phyloP scores from a whole-genome alignment of 2,329 filamentous ascomycete genomes.

The Monosporascus sp. region DNA sequence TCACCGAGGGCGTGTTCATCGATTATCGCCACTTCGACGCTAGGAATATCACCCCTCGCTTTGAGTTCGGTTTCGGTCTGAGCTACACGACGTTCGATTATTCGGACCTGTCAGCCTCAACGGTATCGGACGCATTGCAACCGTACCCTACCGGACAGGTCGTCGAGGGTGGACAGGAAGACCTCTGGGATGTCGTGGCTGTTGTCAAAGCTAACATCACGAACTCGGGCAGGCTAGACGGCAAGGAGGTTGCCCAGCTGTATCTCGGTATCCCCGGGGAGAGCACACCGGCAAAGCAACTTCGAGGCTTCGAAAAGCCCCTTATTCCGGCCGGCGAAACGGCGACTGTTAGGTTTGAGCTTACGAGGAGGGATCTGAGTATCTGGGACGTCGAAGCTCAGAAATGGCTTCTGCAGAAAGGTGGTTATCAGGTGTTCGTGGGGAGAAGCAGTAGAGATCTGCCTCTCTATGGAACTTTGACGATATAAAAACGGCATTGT shows the following conservation, averaged over 20 bases:
- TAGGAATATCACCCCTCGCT: conserved; percentile 22
- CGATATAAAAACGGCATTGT: conserved; percentile 14
- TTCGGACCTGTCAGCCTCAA: conserved; percentile 29
- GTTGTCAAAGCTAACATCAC: conserved; percentile 28
- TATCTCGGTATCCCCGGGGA: conserved; percentile 36
- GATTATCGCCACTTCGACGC: conserved; percentile 31
- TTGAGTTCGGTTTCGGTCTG: conserved; percentile 35
- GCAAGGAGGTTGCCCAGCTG: conserved; percentile 40
- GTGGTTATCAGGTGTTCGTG: conserved; percentile 34
- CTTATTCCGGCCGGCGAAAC: conserved; percentile 38
- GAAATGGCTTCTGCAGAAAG: conserved; percentile 48
- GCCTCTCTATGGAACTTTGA: conserved; percentile 29
- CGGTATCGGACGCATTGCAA: conserved; percentile 12
- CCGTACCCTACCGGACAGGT: conserved; percentile 30
- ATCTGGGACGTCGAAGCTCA: conserved; percentile 55
- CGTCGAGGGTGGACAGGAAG: conserved; percentile 33
- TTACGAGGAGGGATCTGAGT: conserved; percentile 58
- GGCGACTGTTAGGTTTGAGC: conserved; percentile 39
- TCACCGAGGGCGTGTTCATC: conserved; percentile 26
- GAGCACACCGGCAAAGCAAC: conserved; percentile 43
- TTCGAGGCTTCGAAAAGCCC: conserved; percentile 59
- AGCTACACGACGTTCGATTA: conserved; percentile 47
- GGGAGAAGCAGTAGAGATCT: conserved; percentile 39
- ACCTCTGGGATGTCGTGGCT: conserved; percentile 40
- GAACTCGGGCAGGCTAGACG: conserved; percentile 35